These are phyloP conservation scores for Graphilbum fragrans DNA, from an alignment of 2,329 filamentous ascomycete species.

Conservation along the genomic window DNA sequence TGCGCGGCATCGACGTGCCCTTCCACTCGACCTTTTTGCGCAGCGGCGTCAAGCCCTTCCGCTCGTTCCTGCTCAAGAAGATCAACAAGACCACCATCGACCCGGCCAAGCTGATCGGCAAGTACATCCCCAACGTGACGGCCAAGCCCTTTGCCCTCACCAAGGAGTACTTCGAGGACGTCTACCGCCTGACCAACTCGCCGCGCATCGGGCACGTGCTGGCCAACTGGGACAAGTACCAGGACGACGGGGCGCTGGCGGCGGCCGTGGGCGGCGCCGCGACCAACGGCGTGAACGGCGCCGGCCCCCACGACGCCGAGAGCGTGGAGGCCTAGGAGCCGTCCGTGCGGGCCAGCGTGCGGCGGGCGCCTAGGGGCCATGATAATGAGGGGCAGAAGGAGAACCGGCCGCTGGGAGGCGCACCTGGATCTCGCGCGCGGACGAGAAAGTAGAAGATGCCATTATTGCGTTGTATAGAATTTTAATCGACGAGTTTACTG, in stretches of 20 bases:
- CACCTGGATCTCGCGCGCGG: too few relatives aligned
- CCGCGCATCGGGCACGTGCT: slow-evolving; percentile 66
- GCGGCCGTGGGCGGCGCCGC: slow-evolving; percentile 21
- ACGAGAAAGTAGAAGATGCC: too few relatives aligned
- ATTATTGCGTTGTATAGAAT: too few relatives aligned
- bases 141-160: slow-evolving; percentile 90
- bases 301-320: slow-evolving; percentile 4
- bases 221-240: slow-evolving; percentile 76
- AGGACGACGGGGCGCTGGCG: slow-evolving; percentile 30
- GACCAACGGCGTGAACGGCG: slow-evolving; percentile 12
- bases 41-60: slow-evolving; percentile 97
- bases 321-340: slow-evolving; percentile 5
- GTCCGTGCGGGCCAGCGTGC: background rate
- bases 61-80: slow-evolving; percentile 97
- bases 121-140: slow-evolving; percentile 98
- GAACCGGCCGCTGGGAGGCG: background rate
- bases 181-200: slow-evolving; percentile 84
- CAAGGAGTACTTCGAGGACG: slow-evolving; percentile 99
- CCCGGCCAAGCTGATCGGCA: slow-evolving; percentile 89
- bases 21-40: slow-evolving; percentile 99
- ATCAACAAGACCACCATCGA: slow-evolving; percentile 99
- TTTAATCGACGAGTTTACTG: too few relatives aligned
- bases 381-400: background rate
- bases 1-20: slow-evolving; percentile 93
- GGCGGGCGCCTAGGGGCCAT: background rate